These are phyloP conservation scores for Leccinellum luteum DNA, from an alignment of 768 basidiomycete genomes.

Conservation along the genomic window DNA sequence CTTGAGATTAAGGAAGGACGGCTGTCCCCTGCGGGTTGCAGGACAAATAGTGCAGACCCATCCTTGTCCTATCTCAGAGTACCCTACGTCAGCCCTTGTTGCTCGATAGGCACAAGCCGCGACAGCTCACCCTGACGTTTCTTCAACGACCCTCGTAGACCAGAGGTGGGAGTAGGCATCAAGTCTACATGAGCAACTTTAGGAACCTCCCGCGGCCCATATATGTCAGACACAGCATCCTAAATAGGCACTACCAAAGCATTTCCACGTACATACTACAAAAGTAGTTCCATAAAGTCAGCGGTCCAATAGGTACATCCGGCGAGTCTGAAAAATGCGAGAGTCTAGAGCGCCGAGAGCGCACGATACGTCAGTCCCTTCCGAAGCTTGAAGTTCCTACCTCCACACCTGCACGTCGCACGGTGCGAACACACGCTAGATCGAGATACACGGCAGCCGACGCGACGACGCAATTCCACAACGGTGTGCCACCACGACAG, in stretches of 20 bases:
- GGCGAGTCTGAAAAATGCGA: no score
- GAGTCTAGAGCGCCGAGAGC: no score
- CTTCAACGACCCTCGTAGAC: constrained; percentile 15
- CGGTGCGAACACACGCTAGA: no score
- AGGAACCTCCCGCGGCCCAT: constrained; percentile 20
- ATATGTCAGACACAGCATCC: constrained; percentile 17
- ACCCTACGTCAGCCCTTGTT: constrained; percentile 9
- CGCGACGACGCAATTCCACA: no score
- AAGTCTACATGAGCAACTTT: constrained; percentile 10
- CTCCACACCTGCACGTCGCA: no score
- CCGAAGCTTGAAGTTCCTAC: no score
- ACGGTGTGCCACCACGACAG: no score
- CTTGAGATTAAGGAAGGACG: constrained; percentile 24
- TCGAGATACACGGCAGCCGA: no score
- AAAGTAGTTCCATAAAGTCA: no score
- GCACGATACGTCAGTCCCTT: no score
- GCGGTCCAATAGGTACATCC: no score
- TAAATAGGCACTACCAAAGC: constrained; percentile 4
- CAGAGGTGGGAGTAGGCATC: constrained; percentile 25
- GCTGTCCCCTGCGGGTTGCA: constrained; percentile 14
- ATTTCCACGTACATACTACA: no score
- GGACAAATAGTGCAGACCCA: constrained; percentile 22
- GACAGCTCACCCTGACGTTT: constrained; percentile 25
- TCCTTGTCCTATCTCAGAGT: constrained; percentile 4
- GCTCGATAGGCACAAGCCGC: not conserved